Base-by-base conservation (phyloP, 768 basidiomycete species). In the Suillus subalutaceus region DNA sequence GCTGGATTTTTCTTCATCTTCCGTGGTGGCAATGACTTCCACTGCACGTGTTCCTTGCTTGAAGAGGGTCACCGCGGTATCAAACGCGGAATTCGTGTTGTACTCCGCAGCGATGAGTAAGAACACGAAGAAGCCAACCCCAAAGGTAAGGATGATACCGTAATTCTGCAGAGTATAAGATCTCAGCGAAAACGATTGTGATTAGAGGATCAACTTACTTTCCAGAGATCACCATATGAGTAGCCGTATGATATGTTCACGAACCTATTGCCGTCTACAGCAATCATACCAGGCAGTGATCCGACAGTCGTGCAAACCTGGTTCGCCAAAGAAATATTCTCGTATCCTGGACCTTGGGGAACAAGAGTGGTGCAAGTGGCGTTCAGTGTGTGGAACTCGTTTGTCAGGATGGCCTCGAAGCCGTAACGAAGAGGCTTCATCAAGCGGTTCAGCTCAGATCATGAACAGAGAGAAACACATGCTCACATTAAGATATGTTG, bases 81-180 rank as follows among this genome's bases (percentile, higher is more conserved):
- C 77, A 66, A 71, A 70, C 56, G 75, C 69, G 7, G 67, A 71
- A 18, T 69, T 71, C 15, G 68, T 71, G 57, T 78, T 78, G 53
- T 69, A 71, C 58, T 82, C 79, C 9, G 80, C 78, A 32, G 77
- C 73, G 57, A 80, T 63, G 56, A 86, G 74, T 30, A 80, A 77
- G 8, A 74, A 57, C 37, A 67, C 67, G 30, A 80, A 68, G 72
- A 83, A 82, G 66, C 77, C 74, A 5, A 82, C 46, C 52, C 78
- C 78, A 72, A 85, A 87, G 1, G 68, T 77, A 50, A 84, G 65
- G 20, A 85, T 70, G 68, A 87, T 83, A 13, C 86, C 86, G 8
- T 75, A 64, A 63, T 80, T 82, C 67, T 81, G 44, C 4, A 7
- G 32, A 66, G 72, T 69, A 62, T 71, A 2, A n/a, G 53, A 7